These are phyloP conservation scores for Globisporangium takayamanum DNA, from an alignment of 352 stramenopile species.

Conservation along the genomic window DNA sequence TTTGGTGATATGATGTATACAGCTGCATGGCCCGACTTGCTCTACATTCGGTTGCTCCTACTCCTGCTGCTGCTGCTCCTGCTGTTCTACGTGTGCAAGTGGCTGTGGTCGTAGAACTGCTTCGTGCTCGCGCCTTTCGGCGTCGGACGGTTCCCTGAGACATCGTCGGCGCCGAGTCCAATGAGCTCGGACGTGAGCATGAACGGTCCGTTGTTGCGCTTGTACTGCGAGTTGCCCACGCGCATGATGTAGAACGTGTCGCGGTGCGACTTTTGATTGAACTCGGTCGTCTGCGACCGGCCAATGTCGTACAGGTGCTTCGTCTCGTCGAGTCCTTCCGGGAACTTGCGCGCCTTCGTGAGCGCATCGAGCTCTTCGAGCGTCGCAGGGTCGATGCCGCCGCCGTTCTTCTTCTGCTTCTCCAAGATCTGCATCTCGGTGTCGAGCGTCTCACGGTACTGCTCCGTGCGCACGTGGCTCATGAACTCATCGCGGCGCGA, in stretches of 20 bases:
- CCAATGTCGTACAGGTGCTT: slow-evolving; percentile 81
- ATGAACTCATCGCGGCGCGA: slow-evolving; percentile 89
- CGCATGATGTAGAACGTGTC: slow-evolving; percentile 83
- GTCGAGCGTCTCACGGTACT: slow-evolving; percentile 83
- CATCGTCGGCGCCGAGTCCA: slow-evolving; percentile 55
- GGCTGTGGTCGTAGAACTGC: slow-evolving; percentile 81
- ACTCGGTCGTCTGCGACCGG: slow-evolving; percentile 70
- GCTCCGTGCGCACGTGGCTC: slow-evolving; percentile 84
- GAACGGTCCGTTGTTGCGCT: slow-evolving; percentile 74
- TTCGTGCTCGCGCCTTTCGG: slow-evolving; percentile 74
- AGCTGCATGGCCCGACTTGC: neutral
- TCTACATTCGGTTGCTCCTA: neutral
- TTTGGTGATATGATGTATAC: neutral
- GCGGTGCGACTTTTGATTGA: slow-evolving; percentile 79
- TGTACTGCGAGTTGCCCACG: slow-evolving; percentile 67
- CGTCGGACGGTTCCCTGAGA: slow-evolving; percentile 41
- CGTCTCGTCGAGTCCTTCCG: slow-evolving; percentile 63
- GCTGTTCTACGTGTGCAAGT: slow-evolving; percentile 35
- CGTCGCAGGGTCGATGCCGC: slow-evolving; percentile 19
- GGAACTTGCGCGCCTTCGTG: slow-evolving; percentile 48
- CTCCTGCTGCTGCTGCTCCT: too few species aligned
- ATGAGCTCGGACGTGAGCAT: slow-evolving; percentile 72
- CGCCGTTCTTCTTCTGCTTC: slow-evolving; percentile 47
- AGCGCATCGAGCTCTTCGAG: slow-evolving; percentile 39
- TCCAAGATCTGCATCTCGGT: slow-evolving; percentile 80